These are phyloP conservation scores for Pichia sp. DNA, from an alignment of 1,139 yeast genomes.

Conservation along the genomic window DNA sequence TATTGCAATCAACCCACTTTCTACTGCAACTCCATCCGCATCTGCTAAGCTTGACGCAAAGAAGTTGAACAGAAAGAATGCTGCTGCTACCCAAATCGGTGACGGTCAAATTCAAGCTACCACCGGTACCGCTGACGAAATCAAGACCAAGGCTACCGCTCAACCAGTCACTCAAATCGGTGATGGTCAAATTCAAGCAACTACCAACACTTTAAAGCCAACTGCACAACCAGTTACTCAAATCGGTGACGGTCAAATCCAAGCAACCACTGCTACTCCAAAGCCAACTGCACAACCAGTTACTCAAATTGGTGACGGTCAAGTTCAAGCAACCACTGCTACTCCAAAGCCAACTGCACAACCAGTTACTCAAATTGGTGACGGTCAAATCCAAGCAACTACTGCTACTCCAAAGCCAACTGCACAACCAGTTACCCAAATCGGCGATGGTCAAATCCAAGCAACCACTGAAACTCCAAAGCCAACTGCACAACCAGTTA, in stretches of 20 bases:
- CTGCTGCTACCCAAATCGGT: constrained; percentile 26
- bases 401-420: constrained; percentile 22
- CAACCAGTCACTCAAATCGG: constrained; percentile 32
- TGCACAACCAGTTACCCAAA: constrained; percentile 30
- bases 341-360: constrained; percentile 19
- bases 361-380: constrained; percentile 35
- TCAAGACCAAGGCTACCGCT: constrained; percentile 22
- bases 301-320: constrained; percentile 39
- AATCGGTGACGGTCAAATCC: constrained; percentile 25
- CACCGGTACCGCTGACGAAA: constrained; percentile 23
- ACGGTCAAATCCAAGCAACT: constrained; percentile 39
- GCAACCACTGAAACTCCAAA: constrained; percentile 28
- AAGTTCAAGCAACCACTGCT: constrained; percentile 25
- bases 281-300: constrained; percentile 25
- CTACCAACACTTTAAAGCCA: constrained; percentile 17
- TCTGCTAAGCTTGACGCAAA: constrained; percentile 24
- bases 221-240: constrained; percentile 14
- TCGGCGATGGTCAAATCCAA: constrained; percentile 40
- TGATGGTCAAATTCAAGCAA: constrained; percentile 40
- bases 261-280: constrained; percentile 24
- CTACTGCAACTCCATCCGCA: constrained; percentile 29
- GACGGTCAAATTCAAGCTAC: constrained; percentile 35
- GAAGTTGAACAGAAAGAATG: constrained; percentile 26
- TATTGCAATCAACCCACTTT: constrained; percentile 55
- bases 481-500: constrained; percentile 16